Percentiles rank a stretch among this genome's conserved stretches.
Evolutionary conservation across 75 land plant genomes (phyloP).

Genomic region (Cryptomeria japonica): DNA sequence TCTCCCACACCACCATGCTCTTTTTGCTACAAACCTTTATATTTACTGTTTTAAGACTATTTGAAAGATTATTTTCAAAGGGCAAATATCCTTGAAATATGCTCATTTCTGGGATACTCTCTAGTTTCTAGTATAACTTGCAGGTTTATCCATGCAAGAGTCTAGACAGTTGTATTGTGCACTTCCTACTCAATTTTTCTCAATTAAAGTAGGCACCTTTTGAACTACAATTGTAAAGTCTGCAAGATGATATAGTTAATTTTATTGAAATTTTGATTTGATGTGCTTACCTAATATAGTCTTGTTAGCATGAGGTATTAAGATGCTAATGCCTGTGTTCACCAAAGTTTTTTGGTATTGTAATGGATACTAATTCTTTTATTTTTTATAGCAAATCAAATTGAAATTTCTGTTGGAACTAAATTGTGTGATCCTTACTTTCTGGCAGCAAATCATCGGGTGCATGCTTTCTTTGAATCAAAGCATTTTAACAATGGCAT

Average conservation of each 20-base stretch:
- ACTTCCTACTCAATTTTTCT: not conserved
- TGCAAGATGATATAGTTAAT: not conserved
- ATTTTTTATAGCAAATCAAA: not conserved
- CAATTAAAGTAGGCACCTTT: not conserved
- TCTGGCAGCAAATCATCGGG: slow-evolving; percentile 75
- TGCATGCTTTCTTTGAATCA: slow-evolving; percentile 92
- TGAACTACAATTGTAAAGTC: not conserved
- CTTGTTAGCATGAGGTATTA: not conserved
- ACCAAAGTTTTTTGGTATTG: not conserved
- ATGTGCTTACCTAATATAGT: not conserved
- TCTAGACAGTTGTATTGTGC: not conserved
- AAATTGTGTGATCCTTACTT: not conserved
- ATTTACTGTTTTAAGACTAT: not conserved
- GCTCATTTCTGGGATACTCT: not conserved
- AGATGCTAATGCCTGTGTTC: not conserved
- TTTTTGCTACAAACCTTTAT: no score
- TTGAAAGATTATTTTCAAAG: not conserved
- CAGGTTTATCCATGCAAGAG: not conserved
- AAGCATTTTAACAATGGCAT: slow-evolving; percentile 81
- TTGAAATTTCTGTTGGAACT: not conserved
- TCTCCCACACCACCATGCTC: not conserved
- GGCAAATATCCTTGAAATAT: not conserved
- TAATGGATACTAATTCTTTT: not conserved
- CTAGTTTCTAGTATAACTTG: not conserved
- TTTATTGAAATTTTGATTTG: not conserved